A percentile compares a stretch with the other conserved stretches of the same genome.
Conservation (phyloP, 2,329 filamentous ascomycete genomes). For the Thermothelomyces thermophilus region DNA sequence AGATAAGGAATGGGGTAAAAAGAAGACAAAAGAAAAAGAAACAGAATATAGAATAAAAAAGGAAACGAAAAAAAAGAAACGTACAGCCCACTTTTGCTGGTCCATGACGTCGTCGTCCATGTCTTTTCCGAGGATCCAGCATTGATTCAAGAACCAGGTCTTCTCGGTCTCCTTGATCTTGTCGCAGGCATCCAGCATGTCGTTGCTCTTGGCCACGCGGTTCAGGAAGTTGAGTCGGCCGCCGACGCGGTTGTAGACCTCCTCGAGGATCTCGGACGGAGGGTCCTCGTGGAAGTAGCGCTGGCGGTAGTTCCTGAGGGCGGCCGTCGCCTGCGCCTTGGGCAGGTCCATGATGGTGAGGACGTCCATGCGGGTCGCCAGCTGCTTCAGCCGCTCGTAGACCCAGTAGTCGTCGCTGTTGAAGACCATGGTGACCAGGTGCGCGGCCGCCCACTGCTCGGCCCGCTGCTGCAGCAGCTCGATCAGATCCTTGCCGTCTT, state of each 20-base stretch:
- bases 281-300: slow-evolving; percentile 66
- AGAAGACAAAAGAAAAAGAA: no score
- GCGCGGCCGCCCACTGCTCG: slow-evolving; percentile 91
- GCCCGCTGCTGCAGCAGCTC: slow-evolving; percentile 93
- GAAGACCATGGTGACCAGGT: slow-evolving; percentile 85
- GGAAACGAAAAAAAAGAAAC: slow-evolving; percentile 20
- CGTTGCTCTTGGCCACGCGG: slow-evolving; percentile 74
- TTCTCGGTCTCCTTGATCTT: slow-evolving; percentile 61
- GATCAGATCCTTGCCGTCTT: slow-evolving; percentile 85
- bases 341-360: slow-evolving; percentile 78
- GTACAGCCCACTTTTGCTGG: slow-evolving; percentile 79
- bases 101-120: slow-evolving; percentile 66
- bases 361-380: slow-evolving; percentile 92
- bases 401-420: slow-evolving; percentile 99
- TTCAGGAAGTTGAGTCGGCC: slow-evolving; percentile 84
- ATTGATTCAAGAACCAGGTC: slow-evolving; percentile 71
- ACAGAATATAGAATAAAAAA: neutral
- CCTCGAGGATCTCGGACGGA: slow-evolving; percentile 51
- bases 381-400: slow-evolving; percentile 86
- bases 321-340: slow-evolving; percentile 68
- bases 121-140: slow-evolving; percentile 64
- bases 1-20: neutral
- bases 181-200: slow-evolving; percentile 73
- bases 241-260: slow-evolving; percentile 81
- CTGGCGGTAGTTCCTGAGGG: slow-evolving; percentile 71